A percentile compares a stretch with the other conserved stretches of the same genome.
Evolutionary conservation across 129 eudicot genomes (phyloP).

Genomic region (Arctium lappa): DNA sequence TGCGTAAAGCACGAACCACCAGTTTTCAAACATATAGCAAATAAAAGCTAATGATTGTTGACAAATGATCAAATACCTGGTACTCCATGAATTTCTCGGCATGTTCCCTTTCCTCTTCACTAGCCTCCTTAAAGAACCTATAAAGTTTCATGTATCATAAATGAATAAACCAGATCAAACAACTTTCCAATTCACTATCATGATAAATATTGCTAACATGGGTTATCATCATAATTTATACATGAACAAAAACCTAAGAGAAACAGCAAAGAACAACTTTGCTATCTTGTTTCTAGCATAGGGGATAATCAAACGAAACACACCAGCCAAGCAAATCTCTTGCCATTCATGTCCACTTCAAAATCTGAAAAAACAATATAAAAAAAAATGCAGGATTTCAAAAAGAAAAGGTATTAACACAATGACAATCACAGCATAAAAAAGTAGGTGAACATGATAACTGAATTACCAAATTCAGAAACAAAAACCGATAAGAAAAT

Average conservation of each 20-base stretch:
- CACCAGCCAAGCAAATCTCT: slow-evolving; percentile 49
- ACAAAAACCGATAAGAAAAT: too few relatives aligned
- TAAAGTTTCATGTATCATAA: neutral
- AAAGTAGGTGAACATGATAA: too few relatives aligned
- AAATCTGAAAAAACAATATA: slow-evolving; percentile 29
- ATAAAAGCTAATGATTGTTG: neutral
- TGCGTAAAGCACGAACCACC: neutral
- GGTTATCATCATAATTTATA: too few relatives aligned
- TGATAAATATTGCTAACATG: neutral
- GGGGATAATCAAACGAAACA: neutral
- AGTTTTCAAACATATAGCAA: slow-evolving; percentile 5
- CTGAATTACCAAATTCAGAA: too few relatives aligned
- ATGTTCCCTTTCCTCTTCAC: slow-evolving; percentile 91
- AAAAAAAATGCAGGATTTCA: neutral
- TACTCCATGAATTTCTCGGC: slow-evolving; percentile 93
- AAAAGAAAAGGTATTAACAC: neutral
- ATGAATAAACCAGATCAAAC: neutral
- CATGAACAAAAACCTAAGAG: too few relatives aligned
- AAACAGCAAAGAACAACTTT: too few relatives aligned
- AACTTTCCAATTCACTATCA: neutral
- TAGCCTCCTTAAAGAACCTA: slow-evolving; percentile 90
- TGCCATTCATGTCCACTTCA: slow-evolving; percentile 46
- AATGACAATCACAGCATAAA: too few relatives aligned
- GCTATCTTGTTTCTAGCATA: too few relatives aligned
- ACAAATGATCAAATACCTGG: slow-evolving; percentile 48